These are phyloP conservation scores for Debaryomyces castellii DNA, from an alignment of 805 yeast species.

Conservation along the genomic window DNA sequence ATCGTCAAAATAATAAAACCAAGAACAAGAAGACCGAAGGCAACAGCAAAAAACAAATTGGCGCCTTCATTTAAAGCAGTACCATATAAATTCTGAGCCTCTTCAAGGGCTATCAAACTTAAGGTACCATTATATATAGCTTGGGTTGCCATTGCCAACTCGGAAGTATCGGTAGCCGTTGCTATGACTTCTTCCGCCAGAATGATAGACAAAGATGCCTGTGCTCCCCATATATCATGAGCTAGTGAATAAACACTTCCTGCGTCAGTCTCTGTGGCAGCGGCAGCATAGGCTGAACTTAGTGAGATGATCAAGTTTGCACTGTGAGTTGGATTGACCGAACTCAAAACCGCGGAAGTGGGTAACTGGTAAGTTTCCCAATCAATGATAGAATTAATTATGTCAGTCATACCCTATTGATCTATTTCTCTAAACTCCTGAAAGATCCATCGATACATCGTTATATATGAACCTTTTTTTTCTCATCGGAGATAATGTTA, in stretches of 20 bases:
- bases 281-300: constrained; percentile 1
- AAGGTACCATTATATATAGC: constrained; percentile 19
- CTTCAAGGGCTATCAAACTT: constrained; percentile 14
- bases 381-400: not conserved
- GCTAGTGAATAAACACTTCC: constrained; percentile 17
- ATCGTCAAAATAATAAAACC: constrained; percentile 29
- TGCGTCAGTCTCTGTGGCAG: constrained; percentile 20
- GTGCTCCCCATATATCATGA: constrained; percentile 24
- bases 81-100: constrained; percentile 31
- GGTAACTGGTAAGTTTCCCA: constrained; percentile 17
- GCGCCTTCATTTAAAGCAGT: constrained; percentile 49
- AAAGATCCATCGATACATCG: not conserved
- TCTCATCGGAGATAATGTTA: not conserved
- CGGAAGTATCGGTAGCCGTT: constrained; percentile 30
- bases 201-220: constrained; percentile 31
- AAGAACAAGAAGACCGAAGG: constrained; percentile 47
- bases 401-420: not conserved
- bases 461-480: not conserved
- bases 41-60: constrained; percentile 54
- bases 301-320: constrained; percentile 15
- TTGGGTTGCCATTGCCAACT: constrained; percentile 16
- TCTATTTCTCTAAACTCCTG: not conserved
- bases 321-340: constrained; percentile 23
- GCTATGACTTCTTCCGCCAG: constrained; percentile 26
- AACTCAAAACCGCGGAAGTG: constrained; percentile 19